Percentiles rank a stretch among this genome's conserved stretches.
Evolutionary conservation across 768 basidiomycete genomes (phyloP).

Genomic region (Galerina sulciceps): DNA sequence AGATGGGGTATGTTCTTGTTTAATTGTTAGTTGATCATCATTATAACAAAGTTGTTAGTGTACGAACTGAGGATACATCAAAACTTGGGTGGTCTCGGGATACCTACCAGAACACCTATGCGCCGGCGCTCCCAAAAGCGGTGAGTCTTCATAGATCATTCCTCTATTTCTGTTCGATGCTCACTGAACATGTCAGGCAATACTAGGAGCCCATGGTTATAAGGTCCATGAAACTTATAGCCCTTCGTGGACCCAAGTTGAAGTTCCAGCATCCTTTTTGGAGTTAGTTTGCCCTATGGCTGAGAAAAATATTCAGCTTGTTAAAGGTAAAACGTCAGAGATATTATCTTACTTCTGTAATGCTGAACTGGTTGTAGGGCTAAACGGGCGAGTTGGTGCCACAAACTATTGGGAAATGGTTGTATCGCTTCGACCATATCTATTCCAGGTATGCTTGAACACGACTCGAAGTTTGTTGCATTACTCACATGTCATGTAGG

Average conservation of each 20-base stretch:
- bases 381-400: not conserved
- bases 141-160: conserved; percentile 8
- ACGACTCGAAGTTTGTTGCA: not conserved
- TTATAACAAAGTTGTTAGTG: too few relatives aligned
- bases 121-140: conserved; percentile 26
- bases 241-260: conserved; percentile 2
- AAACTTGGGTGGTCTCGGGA: conserved; percentile 24
- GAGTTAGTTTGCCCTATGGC: not conserved
- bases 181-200: conserved; percentile 3
- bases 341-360: too few relatives aligned
- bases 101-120: conserved; percentile 25
- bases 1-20: not conserved
- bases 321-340: too few relatives aligned
- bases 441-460: not conserved
- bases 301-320: not conserved
- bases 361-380: not conserved
- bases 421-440: not conserved
- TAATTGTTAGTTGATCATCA: too few relatives aligned
- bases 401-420: not conserved
- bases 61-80: too few relatives aligned
- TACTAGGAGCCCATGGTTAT: conserved; percentile 10
- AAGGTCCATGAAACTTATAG: conserved; percentile 6
- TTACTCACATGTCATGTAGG: not conserved
- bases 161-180: too few relatives aligned
- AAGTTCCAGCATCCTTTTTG: not conserved